Conservation (phyloP, 768 basidiomycete species). For the Podaxis rugospora region DNA sequence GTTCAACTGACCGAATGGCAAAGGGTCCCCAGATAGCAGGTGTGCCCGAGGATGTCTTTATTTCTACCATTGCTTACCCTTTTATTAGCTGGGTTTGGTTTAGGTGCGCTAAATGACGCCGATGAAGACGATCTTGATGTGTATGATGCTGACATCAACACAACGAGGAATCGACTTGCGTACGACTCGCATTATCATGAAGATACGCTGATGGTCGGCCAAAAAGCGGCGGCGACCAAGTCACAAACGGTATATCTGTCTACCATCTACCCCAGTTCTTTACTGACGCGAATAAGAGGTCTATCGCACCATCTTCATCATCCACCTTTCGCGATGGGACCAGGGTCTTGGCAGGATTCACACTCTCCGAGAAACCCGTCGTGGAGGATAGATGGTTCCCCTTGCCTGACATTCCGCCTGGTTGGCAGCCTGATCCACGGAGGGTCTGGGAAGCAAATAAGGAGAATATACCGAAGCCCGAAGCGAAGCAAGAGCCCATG, state of each 20-base stretch:
- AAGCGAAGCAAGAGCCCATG: constrained; percentile 18
- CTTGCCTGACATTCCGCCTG: constrained; percentile 73
- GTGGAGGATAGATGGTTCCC: constrained; percentile 77
- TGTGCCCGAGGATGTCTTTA: constrained; percentile 20
- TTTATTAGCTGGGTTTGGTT: constrained; percentile 72
- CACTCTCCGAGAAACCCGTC: constrained; percentile 61
- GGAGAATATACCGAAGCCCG: constrained; percentile 34
- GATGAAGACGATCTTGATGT: constrained; percentile 91
- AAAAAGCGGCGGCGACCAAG: constrained; percentile 18
- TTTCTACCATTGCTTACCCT: background rate
- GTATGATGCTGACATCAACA: constrained; percentile 49
- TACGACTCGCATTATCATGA: constrained; percentile 64
- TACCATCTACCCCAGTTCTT: background rate
- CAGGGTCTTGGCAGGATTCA: constrained; percentile 72
- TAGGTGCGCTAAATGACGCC: constrained; percentile 88
- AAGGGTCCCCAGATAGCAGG: constrained; percentile 57
- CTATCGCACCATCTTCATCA: constrained; percentile 17
- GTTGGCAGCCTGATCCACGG: constrained; percentile 83
- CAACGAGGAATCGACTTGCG: constrained; percentile 47
- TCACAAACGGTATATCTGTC: constrained; percentile 24
- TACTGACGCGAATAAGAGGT: constrained; percentile 30
- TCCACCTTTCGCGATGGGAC: constrained; percentile 67
- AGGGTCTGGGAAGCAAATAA: constrained; percentile 64
- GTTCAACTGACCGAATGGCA: constrained; percentile 23
- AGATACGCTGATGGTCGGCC: constrained; percentile 42